Conservation (phyloP, 2,329 filamentous ascomycete species). For the Thelonectria rubi region DNA sequence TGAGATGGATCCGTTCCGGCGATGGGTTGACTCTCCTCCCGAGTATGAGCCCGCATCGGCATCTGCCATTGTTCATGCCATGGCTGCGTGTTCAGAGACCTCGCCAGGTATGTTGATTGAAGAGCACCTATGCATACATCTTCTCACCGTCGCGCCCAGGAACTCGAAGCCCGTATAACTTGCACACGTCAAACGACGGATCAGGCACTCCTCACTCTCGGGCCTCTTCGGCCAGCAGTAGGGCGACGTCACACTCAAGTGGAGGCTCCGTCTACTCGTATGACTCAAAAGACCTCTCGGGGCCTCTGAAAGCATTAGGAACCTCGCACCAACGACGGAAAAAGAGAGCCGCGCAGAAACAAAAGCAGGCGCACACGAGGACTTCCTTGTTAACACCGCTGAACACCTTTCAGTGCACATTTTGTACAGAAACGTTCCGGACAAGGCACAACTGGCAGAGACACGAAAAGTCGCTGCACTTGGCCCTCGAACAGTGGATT, state of each 20-base stretch:
- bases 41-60: slow-evolving; percentile 42
- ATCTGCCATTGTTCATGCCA: slow-evolving; percentile 40
- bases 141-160: background rate
- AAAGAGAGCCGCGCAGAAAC: background rate
- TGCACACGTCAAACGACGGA: slow-evolving; percentile 1
- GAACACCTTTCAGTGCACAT: slow-evolving; percentile 50
- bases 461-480: slow-evolving; percentile 58
- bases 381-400: background rate
- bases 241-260: slow-evolving; percentile 29
- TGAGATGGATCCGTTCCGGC: slow-evolving; percentile 33
- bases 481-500: slow-evolving; percentile 55
- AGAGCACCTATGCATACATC: too few relatives aligned
- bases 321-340: slow-evolving; percentile 12
- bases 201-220: slow-evolving; percentile 13
- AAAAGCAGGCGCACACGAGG: slow-evolving; percentile 13
- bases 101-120: background rate
- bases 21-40: slow-evolving; percentile 43
- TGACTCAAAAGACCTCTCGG: slow-evolving; percentile 9
- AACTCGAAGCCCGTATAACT: slow-evolving; percentile 1
- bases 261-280: slow-evolving; percentile 23
- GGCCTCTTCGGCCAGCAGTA: slow-evolving; percentile 35
- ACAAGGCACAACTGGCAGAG: slow-evolving; percentile 56
- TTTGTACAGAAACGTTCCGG: slow-evolving; percentile 54
- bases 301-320: background rate
- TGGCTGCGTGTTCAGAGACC: slow-evolving; percentile 18